phyloP scores from a whole-genome alignment of 768 basidiomycete species.

The Suillus plorans region DNA sequence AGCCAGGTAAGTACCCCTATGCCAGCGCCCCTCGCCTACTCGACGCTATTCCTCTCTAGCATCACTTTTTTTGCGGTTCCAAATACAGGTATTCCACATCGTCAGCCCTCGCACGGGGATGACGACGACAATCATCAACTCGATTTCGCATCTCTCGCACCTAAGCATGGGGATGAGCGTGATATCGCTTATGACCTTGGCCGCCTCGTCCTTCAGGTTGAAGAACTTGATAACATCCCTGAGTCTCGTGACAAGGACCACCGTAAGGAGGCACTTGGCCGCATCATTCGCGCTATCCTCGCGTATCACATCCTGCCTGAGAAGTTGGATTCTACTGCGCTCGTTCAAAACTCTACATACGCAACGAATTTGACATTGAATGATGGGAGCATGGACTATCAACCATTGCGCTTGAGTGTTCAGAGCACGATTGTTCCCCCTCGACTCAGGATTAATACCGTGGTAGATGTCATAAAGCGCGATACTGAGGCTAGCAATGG shows the following conservation, averaged over 20 bases:
- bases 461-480: conserved; percentile 40
- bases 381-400: conserved; percentile 41
- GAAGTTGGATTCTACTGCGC: conserved; percentile 34
- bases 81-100: conserved; percentile 40
- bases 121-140: not conserved
- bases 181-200: conserved; percentile 13
- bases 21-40: not conserved
- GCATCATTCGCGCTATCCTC: conserved; percentile 52
- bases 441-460: conserved; percentile 46
- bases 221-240: conserved; percentile 41
- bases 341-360: conserved; percentile 55
- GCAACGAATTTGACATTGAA: conserved; percentile 44
- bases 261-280: conserved; percentile 54
- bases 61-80: conserved; percentile 56
- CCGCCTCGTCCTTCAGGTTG: conserved; percentile 17
- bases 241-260: conserved; percentile 46
- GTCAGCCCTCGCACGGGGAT: conserved; percentile 13
- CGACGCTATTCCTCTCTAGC: conserved; percentile 25
- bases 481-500: conserved; percentile 53
- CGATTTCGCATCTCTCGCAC: not conserved
- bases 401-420: conserved; percentile 47
- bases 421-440: conserved; percentile 33
- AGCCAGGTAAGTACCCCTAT: conserved; percentile 26
- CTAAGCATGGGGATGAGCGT: conserved; percentile 4
- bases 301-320: conserved; percentile 56